Conservation (phyloP, 176 grass and related monocot genomes). For the Cocos nucifera region DNA sequence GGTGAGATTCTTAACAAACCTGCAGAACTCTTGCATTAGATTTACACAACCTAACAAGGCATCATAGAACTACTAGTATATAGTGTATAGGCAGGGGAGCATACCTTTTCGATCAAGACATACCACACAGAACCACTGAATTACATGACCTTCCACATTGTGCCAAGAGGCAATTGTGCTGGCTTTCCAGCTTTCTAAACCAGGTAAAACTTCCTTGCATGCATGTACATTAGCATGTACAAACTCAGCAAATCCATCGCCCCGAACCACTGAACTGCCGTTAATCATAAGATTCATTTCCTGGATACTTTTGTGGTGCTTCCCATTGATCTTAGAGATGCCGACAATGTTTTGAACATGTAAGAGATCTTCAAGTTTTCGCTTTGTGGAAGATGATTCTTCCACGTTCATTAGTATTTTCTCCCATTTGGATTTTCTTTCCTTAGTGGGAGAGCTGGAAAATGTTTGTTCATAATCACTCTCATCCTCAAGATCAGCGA, state of each 20-base stretch:
- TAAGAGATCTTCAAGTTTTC: slow-evolving; percentile 40
- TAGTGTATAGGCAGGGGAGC: background rate
- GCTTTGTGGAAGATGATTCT: slow-evolving; percentile 30
- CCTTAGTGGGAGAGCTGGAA: slow-evolving; percentile 21
- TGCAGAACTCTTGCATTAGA: no score
- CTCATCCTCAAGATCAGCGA: slow-evolving; percentile 84
- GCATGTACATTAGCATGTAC: slow-evolving; percentile 30
- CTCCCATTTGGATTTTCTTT: slow-evolving; percentile 64
- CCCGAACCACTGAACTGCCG: slow-evolving; percentile 38
- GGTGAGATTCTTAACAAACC: no score
- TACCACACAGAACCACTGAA: slow-evolving; percentile 83
- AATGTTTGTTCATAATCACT: slow-evolving; percentile 34
- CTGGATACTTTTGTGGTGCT: slow-evolving; percentile 41
- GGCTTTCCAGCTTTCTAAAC: slow-evolving; percentile 89
- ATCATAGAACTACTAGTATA: no score
- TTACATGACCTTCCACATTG: slow-evolving; percentile 51
- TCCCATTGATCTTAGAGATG: slow-evolving; percentile 55
- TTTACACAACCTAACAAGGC: no score
- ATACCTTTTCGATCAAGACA: slow-evolving; percentile 81
- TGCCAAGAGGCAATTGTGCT: slow-evolving; percentile 83
- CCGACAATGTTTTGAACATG: slow-evolving; percentile 40
- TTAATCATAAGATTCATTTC: slow-evolving; percentile 68
- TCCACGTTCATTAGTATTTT: slow-evolving; percentile 38
- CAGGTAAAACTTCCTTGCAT: slow-evolving; percentile 50
- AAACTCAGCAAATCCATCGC: slow-evolving; percentile 34